Evolutionary conservation across 2,329 filamentous ascomycete genomes (phyloP).

Genomic region (Botrytis aclada): DNA sequence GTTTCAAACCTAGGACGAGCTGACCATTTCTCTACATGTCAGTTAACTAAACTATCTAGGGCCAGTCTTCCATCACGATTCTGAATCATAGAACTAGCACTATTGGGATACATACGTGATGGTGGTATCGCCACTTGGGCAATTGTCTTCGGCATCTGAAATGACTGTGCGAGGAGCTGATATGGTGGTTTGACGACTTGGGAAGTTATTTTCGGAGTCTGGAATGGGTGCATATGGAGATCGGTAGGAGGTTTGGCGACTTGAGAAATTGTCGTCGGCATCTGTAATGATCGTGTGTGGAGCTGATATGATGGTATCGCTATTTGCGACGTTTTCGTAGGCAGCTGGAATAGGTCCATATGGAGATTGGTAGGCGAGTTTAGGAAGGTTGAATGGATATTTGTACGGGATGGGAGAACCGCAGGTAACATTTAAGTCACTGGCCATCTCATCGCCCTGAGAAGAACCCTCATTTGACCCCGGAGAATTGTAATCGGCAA

Average conservation of each 20-base stretch:
- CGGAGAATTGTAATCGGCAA: neutral
- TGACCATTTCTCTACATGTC: neutral
- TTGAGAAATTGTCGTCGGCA: neutral
- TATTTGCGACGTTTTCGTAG: accelerated
- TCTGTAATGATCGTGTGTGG: neutral
- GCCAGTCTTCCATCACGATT: neutral
- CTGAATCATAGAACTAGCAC: neutral
- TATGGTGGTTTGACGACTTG: neutral
- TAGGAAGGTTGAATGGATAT: neutral
- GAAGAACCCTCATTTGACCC: neutral
- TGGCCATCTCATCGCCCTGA: neutral
- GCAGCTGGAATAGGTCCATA: neutral
- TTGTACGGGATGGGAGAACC: neutral
- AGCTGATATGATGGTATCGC: neutral
- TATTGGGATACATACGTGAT: neutral
- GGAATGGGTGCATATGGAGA: no score
- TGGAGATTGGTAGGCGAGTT: neutral
- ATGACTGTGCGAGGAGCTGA: neutral
- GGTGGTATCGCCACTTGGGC: neutral
- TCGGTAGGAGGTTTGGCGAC: neutral
- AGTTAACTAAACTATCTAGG: neutral
- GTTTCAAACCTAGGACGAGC: neutral
- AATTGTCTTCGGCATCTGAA: neutral
- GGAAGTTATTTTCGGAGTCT: no score
- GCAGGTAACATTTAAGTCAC: neutral